These are phyloP conservation scores for Grammothele lineata DNA, from an alignment of 768 basidiomycete species.

Conservation along the genomic window DNA sequence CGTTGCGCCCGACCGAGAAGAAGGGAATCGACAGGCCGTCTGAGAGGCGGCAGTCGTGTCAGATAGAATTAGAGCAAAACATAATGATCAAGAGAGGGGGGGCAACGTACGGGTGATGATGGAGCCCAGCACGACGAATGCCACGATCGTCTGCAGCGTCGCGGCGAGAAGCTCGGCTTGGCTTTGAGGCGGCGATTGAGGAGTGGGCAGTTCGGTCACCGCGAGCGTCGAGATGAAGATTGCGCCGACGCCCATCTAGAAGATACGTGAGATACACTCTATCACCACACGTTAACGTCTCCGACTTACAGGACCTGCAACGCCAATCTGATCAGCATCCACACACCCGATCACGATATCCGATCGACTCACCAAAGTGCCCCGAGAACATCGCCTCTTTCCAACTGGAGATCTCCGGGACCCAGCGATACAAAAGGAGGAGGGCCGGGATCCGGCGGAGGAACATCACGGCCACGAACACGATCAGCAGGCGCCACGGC, in stretches of 20 bases:
- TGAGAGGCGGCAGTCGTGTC: no score
- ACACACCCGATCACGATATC: background rate
- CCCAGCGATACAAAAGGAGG: slow-evolving; percentile 71
- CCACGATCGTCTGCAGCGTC: slow-evolving; percentile 75
- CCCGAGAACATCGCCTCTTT: slow-evolving; percentile 87
- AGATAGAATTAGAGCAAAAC: background rate
- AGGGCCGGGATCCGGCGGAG: slow-evolving; percentile 81
- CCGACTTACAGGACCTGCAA: no score
- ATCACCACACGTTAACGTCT: no score
- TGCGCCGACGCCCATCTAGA: slow-evolving; percentile 91
- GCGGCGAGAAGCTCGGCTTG: slow-evolving; percentile 73
- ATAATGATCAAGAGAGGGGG: no score
- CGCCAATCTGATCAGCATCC: background rate
- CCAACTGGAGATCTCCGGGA: slow-evolving; percentile 85
- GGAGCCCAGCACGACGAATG: slow-evolving; percentile 84
- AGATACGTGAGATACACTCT: no score
- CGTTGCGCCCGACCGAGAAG: slow-evolving; percentile 49
- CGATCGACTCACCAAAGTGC: slow-evolving; percentile 81
- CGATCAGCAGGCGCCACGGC: slow-evolving; percentile 66
- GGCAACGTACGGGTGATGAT: slow-evolving; percentile 68
- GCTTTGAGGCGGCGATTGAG: slow-evolving; percentile 54
- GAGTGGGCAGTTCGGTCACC: slow-evolving; percentile 52
- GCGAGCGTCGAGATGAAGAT: slow-evolving; percentile 84
- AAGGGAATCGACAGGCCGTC: slow-evolving; percentile 71
- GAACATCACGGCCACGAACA: slow-evolving; percentile 64